phyloP scores from a whole-genome alignment of 495 filamentous ascomycete genomes.

The Aspergillus campestris region DNA sequence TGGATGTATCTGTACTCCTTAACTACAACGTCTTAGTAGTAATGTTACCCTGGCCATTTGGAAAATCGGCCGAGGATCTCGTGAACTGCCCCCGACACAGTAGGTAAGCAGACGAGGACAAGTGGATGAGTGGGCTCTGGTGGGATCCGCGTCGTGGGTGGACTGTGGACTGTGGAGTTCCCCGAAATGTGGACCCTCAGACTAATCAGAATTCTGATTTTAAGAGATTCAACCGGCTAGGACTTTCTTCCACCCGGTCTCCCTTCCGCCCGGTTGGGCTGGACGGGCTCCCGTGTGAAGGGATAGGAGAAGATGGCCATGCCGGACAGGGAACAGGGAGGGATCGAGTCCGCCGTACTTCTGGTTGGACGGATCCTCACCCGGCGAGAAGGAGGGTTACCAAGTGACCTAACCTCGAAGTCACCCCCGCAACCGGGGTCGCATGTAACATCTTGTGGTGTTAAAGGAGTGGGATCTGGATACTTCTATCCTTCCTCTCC shows the following conservation, averaged over 20 bases:
- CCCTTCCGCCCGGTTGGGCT: too few relatives aligned
- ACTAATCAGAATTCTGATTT: conserved; percentile 9
- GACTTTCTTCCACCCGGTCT: not conserved
- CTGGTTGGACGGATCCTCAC: too few relatives aligned
- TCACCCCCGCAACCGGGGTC: not conserved
- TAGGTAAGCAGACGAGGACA: conserved; percentile 3
- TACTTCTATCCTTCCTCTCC: not conserved
- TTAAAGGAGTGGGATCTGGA: not conserved
- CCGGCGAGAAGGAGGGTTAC: too few relatives aligned
- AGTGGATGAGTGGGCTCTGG: not conserved
- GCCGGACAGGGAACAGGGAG: too few relatives aligned
- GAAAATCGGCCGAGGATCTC: conserved; percentile 4
- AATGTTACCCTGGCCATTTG: not conserved
- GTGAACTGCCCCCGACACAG: conserved; percentile 14
- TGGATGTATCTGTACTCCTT: not conserved
- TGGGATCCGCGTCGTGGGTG: conserved; percentile 3
- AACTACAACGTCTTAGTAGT: not conserved
- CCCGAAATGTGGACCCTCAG: not conserved
- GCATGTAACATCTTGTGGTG: not conserved
- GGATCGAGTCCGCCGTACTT: too few relatives aligned
- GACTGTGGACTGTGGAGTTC: conserved; percentile 1
- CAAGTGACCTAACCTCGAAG: too few relatives aligned
- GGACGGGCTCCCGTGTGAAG: too few relatives aligned
- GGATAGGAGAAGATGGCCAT: too few relatives aligned
- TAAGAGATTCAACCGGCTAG: not conserved